Evolutionary conservation across 139 green algal genomes (phyloP).

Genomic region (Volvox africanus): DNA sequence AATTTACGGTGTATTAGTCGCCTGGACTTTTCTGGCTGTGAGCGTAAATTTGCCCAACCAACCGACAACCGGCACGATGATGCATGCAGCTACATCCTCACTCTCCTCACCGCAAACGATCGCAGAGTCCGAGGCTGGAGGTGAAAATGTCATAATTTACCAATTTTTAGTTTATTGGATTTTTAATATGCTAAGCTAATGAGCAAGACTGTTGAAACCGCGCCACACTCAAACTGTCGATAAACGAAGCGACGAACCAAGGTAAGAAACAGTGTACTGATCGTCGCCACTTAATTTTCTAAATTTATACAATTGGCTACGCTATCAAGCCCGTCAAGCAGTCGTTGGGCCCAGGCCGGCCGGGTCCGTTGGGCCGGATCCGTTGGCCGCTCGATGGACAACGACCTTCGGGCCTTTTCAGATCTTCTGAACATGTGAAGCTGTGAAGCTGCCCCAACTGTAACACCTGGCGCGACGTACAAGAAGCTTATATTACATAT

Average conservation of each 20-base stretch:
- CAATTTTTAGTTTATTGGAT: neutral
- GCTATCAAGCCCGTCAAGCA: neutral
- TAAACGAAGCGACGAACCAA: neutral
- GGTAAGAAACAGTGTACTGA: too few relatives aligned
- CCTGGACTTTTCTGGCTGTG: too few relatives aligned
- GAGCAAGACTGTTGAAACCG: neutral
- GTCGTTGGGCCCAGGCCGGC: slow-evolving; percentile 3
- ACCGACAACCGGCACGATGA: neutral
- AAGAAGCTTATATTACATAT: too few relatives aligned
- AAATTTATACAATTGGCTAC: neutral
- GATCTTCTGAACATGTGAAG: neutral
- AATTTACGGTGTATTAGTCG: too few relatives aligned
- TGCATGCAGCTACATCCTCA: neutral
- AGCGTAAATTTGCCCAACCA: neutral
- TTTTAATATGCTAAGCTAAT: too few relatives aligned
- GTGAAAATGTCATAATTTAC: neutral
- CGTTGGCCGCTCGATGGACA: neutral
- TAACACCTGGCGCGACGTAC: neutral
- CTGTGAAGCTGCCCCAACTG: neutral
- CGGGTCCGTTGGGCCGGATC: neutral
- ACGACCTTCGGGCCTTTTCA: neutral
- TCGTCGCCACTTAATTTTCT: too few relatives aligned
- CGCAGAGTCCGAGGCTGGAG: neutral
- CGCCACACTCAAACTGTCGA: neutral
- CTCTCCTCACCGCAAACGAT: slow-evolving; percentile 12